Conservation (phyloP, 495 filamentous ascomycete species). For the Neurospora intermedia region DNA sequence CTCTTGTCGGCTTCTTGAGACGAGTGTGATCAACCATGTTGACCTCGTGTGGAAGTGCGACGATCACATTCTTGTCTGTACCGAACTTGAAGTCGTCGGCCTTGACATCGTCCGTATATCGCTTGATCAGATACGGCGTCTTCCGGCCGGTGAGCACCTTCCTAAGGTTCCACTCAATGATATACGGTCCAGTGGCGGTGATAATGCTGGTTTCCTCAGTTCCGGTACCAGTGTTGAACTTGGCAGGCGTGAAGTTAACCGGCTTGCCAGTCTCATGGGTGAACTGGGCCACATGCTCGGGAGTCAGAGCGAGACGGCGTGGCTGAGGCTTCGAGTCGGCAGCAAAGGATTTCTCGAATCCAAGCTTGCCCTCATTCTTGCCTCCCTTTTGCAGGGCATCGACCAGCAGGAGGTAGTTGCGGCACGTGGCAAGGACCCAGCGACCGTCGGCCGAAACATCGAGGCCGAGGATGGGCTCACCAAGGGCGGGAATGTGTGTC, state of each 20-base stretch:
- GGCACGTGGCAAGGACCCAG: conserved; percentile 90
- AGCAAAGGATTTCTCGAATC: conserved; percentile 86
- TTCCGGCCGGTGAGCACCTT: conserved; percentile 69
- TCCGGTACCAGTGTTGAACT: conserved; percentile 86
- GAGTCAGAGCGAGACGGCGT: conserved; percentile 76
- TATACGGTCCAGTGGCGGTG: conserved; percentile 94
- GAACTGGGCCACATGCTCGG: conserved; percentile 90
- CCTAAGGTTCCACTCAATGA: conserved; percentile 91
- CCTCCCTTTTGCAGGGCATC: conserved; percentile 84
- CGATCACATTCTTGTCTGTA: conserved; percentile 93
- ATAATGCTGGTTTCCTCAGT: conserved; percentile 80
- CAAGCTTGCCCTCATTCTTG: conserved; percentile 95
- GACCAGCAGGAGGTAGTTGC: conserved; percentile 88
- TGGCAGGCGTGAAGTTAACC: conserved; percentile 78
- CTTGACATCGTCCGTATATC: conserved; percentile 88
- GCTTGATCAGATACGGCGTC: conserved; percentile 90
- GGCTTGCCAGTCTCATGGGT: conserved; percentile 84
- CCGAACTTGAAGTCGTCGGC: conserved; percentile 99
- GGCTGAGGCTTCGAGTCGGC: conserved; percentile 92
- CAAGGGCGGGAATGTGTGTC: conserved; percentile 89
- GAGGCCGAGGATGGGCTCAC: conserved; percentile 87
- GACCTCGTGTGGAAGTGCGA: conserved; percentile 91
- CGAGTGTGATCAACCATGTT: conserved; percentile 86
- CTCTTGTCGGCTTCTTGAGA: conserved; percentile 79
- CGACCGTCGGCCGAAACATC: conserved; percentile 91